These are phyloP conservation scores for Sporisorium graminicola DNA, from an alignment of 1,284 basidiomycete genomes.

Conservation along the genomic window DNA sequence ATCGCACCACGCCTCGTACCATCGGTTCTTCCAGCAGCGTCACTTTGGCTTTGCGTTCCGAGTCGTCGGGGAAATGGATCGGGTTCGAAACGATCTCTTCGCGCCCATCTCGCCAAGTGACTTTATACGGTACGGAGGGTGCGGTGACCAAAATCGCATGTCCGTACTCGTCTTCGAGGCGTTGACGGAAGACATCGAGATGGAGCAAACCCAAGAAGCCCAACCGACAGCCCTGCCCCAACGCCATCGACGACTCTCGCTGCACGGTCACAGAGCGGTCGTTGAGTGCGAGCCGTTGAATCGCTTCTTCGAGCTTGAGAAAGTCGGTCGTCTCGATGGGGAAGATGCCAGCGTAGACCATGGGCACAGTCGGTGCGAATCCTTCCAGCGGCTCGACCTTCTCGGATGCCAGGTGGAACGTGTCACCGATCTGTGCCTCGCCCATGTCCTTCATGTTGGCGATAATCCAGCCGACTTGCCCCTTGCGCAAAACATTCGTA, in stretches of 20 bases:
- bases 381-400: slow-evolving; percentile 87
- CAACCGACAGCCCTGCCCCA: slow-evolving; percentile 93
- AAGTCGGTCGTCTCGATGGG: slow-evolving; percentile 93
- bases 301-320: slow-evolving; percentile 92
- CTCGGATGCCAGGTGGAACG: slow-evolving; percentile 82
- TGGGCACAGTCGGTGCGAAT: slow-evolving; percentile 91
- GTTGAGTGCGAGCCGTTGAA: slow-evolving; percentile 85
- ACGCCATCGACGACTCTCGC: slow-evolving; percentile 89
- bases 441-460: slow-evolving; percentile 98
- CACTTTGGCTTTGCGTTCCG: slow-evolving; percentile 52
- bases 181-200: slow-evolving; percentile 96
- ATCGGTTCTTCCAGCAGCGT: slow-evolving; percentile 61
- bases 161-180: slow-evolving; percentile 92
- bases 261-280: slow-evolving; percentile 92
- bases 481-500: slow-evolving; percentile 77
- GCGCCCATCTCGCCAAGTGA: slow-evolving; percentile 55
- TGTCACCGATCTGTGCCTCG: slow-evolving; percentile 97
- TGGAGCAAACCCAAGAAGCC: slow-evolving; percentile 96
- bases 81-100: slow-evolving; percentile 63
- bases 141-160: slow-evolving; percentile 66
- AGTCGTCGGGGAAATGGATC: slow-evolving; percentile 64
- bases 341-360: slow-evolving; percentile 97
- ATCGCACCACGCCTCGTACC: slow-evolving; percentile 61
- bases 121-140: slow-evolving; percentile 66
- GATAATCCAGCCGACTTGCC: slow-evolving; percentile 81